A percentile compares a stretch with the other conserved stretches of the same genome.
Conservation (phyloP, 192 early-diverging fungal species). For the Backusella australiensis region DNA sequence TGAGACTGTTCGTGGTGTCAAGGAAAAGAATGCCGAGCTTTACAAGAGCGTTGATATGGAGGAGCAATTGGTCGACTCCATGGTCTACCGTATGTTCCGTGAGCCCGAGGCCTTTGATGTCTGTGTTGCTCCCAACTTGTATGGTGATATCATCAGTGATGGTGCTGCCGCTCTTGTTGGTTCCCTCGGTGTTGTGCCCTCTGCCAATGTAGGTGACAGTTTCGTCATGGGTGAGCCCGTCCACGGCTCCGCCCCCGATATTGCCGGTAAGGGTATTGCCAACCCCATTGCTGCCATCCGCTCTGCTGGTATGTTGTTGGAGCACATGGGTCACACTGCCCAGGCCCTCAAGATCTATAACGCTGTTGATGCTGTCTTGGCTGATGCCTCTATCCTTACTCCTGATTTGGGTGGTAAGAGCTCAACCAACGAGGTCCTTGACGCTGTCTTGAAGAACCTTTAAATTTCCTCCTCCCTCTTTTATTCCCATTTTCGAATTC, state of each 20-base stretch:
- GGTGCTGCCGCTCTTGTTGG: constrained; percentile 96
- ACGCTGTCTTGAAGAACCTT: constrained; percentile 74
- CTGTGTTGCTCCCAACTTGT: constrained; percentile 95
- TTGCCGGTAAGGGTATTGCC: constrained; percentile 94
- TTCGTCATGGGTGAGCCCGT: constrained; percentile 96
- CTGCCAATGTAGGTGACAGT: constrained; percentile 93
- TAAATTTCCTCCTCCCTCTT: constrained; percentile 23
- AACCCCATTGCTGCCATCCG: constrained; percentile 97
- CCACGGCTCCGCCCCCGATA: constrained; percentile 93
- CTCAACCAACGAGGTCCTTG: constrained; percentile 79
- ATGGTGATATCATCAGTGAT: constrained; percentile 97
- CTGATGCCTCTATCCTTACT: constrained; percentile 61
- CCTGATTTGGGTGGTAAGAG: constrained; percentile 89
- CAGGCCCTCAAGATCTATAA: constrained; percentile 80
- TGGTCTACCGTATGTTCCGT: constrained; percentile 99
- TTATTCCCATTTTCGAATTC: not conserved
- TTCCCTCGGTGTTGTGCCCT: constrained; percentile 91
- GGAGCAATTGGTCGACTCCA: constrained; percentile 98
- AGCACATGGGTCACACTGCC: constrained; percentile 71
- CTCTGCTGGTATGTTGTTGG: constrained; percentile 89
- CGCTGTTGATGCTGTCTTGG: constrained; percentile 83
- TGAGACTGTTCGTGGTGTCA: constrained; percentile 80
- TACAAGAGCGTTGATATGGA: constrained; percentile 72
- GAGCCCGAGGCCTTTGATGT: constrained; percentile 97
- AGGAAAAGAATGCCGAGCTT: constrained; percentile 61